These are phyloP conservation scores for Logfia minima DNA, from an alignment of 129 eudicot species.

Conservation along the genomic window DNA sequence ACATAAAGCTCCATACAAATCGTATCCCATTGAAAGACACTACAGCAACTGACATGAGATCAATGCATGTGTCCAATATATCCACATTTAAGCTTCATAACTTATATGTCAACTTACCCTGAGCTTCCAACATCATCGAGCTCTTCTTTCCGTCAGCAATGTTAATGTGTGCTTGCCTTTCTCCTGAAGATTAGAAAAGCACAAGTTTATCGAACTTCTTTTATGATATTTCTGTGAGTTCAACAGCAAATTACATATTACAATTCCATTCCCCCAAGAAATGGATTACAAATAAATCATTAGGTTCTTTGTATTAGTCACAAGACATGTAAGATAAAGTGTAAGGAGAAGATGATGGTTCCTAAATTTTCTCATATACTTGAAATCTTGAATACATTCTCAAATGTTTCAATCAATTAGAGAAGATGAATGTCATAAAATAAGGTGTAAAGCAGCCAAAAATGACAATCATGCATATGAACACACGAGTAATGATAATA, in stretches of 20 bases:
- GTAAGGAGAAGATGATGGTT: neutral
- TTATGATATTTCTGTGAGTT: slow-evolving; percentile 8
- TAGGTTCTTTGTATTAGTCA: slow-evolving; percentile 7
- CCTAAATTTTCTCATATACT: neutral
- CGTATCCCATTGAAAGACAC: neutral
- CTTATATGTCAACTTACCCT: slow-evolving; percentile 49
- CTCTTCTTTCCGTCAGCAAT: slow-evolving; percentile 79
- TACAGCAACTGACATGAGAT: neutral
- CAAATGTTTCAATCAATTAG: neutral
- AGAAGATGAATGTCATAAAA: neutral
- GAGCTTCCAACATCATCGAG: slow-evolving; percentile 80
- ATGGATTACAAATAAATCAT: neutral
- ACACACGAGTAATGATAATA: neutral
- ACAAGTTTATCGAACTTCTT: neutral
- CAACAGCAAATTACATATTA: slow-evolving; percentile 14
- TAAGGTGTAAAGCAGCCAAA: neutral
- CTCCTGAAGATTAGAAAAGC: slow-evolving; percentile 49
- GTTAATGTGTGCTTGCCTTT: slow-evolving; percentile 80
- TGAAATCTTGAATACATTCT: neutral
- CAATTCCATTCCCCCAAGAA: neutral
- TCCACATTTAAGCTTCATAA: neutral
- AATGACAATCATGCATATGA: slow-evolving; percentile 7
- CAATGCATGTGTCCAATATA: neutral
- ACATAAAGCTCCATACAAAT: neutral
- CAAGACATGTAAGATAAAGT: slow-evolving; percentile 14